Evolutionary conservation across 2,329 filamentous ascomycete genomes (phyloP), one percentile per base, ranked within the genome.

Genomic region (Colletotrichum tabaci): DNA sequence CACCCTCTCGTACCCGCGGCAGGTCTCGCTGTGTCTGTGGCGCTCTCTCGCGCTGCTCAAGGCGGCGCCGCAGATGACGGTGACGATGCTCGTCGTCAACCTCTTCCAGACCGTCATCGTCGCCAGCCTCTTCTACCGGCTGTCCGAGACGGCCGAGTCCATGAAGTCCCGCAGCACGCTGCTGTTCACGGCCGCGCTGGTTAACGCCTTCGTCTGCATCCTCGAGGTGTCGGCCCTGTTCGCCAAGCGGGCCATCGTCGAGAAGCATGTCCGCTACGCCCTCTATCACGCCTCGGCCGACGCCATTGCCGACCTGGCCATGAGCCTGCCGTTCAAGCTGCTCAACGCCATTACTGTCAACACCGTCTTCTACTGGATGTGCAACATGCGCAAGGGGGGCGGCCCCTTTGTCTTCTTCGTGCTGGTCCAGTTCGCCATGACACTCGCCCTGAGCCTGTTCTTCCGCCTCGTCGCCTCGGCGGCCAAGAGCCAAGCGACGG

Each of bases 391-490:
- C 58, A 62, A 72, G 9, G 75, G 78, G 44, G 76, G 75, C 0
- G 78, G 76, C 2, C 74, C 74, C 72, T 93, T 92, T 81, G 92
- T 88, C 77, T 91, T 91, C 74, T 91, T 89, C 79, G 84, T 90
- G 79, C 82, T 93, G 16, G 89, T 92, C 75, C 87, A 91, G 61
- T 91, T 77, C 50, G 74, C 75, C n/a, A 89, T 83, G 2, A 91
- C 90, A 0, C 84, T 93, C 44, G 88, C 86, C 68, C 84, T 92
- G 69, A 91, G 90, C 0, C 84, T 90, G 6, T 80, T 93, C 38
- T 93, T 92, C 78, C 87, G 91, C 4, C 90, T 91, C 83, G 89
- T 93, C 72, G 91, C 90, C 1, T 86, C 90, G 0, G 81, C 92
- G 40, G 91, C 88, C 4, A 89, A 87, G 2, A 87, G 87, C 2